phyloP scores from a whole-genome alignment of 75 land plant genomes.

The Pinus tabuliformis region DNA sequence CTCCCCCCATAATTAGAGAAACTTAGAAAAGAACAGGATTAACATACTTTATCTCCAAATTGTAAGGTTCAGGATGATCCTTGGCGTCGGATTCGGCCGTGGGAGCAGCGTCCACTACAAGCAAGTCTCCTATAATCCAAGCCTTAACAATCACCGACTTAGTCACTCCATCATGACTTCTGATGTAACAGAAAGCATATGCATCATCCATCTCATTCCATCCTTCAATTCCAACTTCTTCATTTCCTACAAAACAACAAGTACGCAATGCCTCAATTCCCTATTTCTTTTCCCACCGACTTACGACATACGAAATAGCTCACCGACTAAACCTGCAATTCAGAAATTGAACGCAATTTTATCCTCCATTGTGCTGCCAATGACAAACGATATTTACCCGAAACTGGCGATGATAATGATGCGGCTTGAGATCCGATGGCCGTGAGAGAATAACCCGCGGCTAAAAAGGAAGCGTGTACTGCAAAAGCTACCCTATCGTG shows the following conservation, averaged over 20 bases:
- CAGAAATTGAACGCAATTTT: not conserved
- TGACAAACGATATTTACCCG: constrained; percentile 17
- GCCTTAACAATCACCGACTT: constrained; percentile 70
- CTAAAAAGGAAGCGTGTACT: constrained; percentile 72
- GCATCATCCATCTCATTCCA: constrained; percentile 83
- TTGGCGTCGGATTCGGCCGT: constrained; percentile 14
- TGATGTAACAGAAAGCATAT: constrained; percentile 73
- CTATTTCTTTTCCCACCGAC: not conserved
- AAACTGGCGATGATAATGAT: constrained; percentile 17
- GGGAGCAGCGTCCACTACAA: constrained; percentile 59
- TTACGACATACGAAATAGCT: not conserved
- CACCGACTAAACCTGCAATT: not conserved
- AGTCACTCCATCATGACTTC: constrained; percentile 25
- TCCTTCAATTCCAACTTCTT: constrained; percentile 83
- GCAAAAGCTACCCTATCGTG: constrained; percentile 79
- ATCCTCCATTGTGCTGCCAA: not conserved
- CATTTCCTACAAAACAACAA: constrained; percentile 18
- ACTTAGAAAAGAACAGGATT: not conserved
- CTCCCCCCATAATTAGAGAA: not conserved
- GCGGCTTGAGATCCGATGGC: constrained; percentile 60
- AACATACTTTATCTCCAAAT: constrained; percentile 69
- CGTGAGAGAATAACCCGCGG: constrained; percentile 65
- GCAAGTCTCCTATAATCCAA: constrained; percentile 47
- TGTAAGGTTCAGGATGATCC: constrained; percentile 27
- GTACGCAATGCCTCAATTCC: not conserved